Evolutionary conservation across 2,329 filamentous ascomycete genomes (phyloP).

Genomic region (Fusarium udum): DNA sequence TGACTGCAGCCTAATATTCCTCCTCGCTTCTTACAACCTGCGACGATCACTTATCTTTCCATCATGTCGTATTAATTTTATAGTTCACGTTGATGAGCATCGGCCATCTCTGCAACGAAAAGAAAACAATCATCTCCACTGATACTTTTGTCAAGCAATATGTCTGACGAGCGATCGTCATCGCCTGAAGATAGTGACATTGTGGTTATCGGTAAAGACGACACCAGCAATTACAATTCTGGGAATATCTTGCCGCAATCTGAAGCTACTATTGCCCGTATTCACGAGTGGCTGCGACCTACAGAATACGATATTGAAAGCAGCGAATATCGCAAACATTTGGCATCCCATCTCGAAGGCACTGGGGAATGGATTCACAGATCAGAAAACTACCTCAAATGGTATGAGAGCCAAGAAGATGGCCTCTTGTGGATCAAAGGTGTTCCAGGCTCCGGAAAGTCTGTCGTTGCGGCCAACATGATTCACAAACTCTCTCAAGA

Average conservation of each 20-base stretch:
- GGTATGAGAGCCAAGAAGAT: slow-evolving; percentile 11
- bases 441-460: slow-evolving; percentile 53
- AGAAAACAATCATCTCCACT: background rate
- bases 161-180: background rate
- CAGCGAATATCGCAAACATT: slow-evolving; percentile 33
- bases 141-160: background rate
- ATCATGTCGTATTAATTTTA: background rate
- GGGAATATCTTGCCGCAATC: slow-evolving; percentile 46
- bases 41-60: background rate
- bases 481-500: slow-evolving; percentile 30
- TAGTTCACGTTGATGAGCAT: background rate
- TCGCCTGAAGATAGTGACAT: slow-evolving; percentile 15
- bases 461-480: slow-evolving; percentile 47
- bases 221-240: slow-evolving; percentile 47
- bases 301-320: slow-evolving; percentile 30
- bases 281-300: slow-evolving; percentile 29
- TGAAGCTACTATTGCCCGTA: slow-evolving; percentile 36
- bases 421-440: slow-evolving; percentile 44
- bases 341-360: slow-evolving; percentile 18
- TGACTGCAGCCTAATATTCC: background rate
- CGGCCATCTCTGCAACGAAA: background rate
- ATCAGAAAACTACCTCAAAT: slow-evolving; percentile 10
- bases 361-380: slow-evolving; percentile 28
- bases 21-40: background rate
- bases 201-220: slow-evolving; percentile 15